Evolutionary conservation across 345 rosid species (phyloP).

Genomic region (Conringia planisiliqua): DNA sequence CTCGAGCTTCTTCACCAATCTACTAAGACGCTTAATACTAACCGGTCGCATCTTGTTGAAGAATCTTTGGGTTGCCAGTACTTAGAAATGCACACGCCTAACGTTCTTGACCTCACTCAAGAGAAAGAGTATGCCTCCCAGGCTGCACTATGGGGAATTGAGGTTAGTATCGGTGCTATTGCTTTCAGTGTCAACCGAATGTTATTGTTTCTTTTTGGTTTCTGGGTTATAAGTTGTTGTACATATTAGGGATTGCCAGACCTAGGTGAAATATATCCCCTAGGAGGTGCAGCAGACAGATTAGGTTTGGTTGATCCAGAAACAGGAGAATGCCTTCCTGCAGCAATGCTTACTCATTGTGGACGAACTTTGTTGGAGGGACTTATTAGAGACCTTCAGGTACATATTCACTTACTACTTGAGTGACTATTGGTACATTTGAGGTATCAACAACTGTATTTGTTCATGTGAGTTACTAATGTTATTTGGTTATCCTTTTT

Average conservation of each 20-base stretch:
- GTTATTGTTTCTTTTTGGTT: not conserved
- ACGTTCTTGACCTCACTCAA: slow-evolving; percentile 70
- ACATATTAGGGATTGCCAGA: slow-evolving; percentile 83
- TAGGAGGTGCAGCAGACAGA: slow-evolving; percentile 92
- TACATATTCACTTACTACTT: slow-evolving; percentile 28
- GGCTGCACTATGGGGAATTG: slow-evolving; percentile 94
- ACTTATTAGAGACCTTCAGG: slow-evolving; percentile 95
- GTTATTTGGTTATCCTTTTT: not conserved
- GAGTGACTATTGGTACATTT: slow-evolving; percentile 6
- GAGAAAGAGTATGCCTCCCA: slow-evolving; percentile 70
- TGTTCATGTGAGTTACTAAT: not conserved
- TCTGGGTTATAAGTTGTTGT: slow-evolving; percentile 49
- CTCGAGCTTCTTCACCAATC: slow-evolving; percentile 76
- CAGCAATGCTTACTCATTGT: slow-evolving; percentile 95
- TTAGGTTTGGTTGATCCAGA: slow-evolving; percentile 80
- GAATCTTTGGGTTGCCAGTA: slow-evolving; percentile 55
- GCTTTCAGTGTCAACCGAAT: not conserved
- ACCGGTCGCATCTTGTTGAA: slow-evolving; percentile 37
- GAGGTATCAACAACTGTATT: not conserved
- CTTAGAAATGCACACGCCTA: slow-evolving; percentile 70
- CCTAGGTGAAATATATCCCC: slow-evolving; percentile 89
- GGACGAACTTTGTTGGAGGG: slow-evolving; percentile 92
- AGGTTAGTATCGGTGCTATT: slow-evolving; percentile 43
- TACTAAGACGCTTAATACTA: slow-evolving; percentile 38
- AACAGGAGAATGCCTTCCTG: slow-evolving; percentile 90